Conservation (phyloP, 192 early-diverging fungal genomes). For the Entomortierella parvispora region DNA sequence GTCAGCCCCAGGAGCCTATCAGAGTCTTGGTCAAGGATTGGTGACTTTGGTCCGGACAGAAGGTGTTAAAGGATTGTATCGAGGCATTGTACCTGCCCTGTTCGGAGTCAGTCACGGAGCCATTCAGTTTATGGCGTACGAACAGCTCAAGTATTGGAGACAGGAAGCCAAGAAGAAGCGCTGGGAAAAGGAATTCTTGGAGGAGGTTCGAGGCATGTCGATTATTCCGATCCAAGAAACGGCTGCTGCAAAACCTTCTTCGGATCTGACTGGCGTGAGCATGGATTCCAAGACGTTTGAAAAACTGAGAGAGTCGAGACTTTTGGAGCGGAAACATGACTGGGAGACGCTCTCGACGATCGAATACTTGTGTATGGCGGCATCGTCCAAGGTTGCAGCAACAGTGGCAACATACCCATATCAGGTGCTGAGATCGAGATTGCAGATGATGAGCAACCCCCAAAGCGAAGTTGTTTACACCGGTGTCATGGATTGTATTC, state of each 20-base stretch:
- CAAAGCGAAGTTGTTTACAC: constrained; percentile 66
- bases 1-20: constrained; percentile 67
- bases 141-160: constrained; percentile 90
- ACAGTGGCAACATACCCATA: constrained; percentile 92
- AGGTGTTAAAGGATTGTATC: constrained; percentile 79
- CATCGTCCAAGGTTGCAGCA: constrained; percentile 87
- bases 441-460: constrained; percentile 74
- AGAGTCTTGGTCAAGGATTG: constrained; percentile 72
- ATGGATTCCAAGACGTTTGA: constrained; percentile 38
- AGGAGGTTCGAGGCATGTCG: constrained; percentile 25
- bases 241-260: background rate
- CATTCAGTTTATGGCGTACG: constrained; percentile 98
- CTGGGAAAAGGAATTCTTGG: constrained; percentile 48
- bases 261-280: constrained; percentile 5
- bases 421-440: constrained; percentile 86
- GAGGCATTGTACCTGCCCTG: constrained; percentile 86
- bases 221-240: constrained; percentile 1
- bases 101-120: constrained; percentile 97
- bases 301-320: constrained; percentile 26
- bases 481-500: constrained; percentile 76
- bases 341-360: constrained; percentile 61
- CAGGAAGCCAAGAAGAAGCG: constrained; percentile 45
- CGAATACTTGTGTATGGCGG: constrained; percentile 88
- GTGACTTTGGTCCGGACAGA: constrained; percentile 68
- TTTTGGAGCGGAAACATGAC: constrained; percentile 43